Conservation (phyloP, 495 filamentous ascomycete species). For the Penicillium bovifimosum region DNA sequence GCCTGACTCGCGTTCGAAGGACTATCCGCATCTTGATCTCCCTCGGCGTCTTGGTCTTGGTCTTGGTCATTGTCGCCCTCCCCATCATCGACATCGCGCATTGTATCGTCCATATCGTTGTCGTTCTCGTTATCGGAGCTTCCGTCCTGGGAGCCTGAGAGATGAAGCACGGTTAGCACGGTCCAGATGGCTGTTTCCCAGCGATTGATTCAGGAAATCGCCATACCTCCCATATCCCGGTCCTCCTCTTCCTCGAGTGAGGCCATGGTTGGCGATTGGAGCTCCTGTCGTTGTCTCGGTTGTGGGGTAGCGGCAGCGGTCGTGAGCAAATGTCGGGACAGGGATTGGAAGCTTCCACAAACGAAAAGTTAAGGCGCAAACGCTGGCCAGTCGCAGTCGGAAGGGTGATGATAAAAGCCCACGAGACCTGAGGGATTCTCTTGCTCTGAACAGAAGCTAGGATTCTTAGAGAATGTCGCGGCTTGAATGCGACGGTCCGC, state of each 20-base stretch:
- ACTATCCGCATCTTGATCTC: conserved; percentile 56
- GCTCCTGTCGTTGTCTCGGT: not conserved
- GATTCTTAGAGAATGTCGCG: not conserved
- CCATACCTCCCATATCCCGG: conserved; percentile 47
- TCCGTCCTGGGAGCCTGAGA: conserved; percentile 51
- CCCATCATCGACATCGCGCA: conserved; percentile 57
- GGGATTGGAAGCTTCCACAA: not conserved
- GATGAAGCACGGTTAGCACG: conserved; percentile 7
- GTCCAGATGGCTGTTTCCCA: not conserved
- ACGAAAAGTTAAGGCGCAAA: not conserved
- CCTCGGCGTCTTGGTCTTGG: conserved; percentile 41
- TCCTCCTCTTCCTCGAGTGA: conserved; percentile 49
- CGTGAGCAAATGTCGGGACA: not conserved
- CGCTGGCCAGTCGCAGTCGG: no score
- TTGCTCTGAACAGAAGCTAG: not conserved
- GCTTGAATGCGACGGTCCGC: not conserved
- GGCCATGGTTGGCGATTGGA: conserved; percentile 18
- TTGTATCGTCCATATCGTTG: conserved; percentile 61
- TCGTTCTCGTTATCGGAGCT: conserved; percentile 71
- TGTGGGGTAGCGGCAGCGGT: not conserved
- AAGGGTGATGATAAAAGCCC: not conserved
- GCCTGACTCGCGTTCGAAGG: conserved; percentile 44
- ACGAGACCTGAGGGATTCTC: not conserved
- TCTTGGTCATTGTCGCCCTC: conserved; percentile 49
- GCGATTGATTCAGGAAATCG: not conserved